phyloP scores from a whole-genome alignment of 2,329 filamentous ascomycete species.

The Chaetomium olivaceum region DNA sequence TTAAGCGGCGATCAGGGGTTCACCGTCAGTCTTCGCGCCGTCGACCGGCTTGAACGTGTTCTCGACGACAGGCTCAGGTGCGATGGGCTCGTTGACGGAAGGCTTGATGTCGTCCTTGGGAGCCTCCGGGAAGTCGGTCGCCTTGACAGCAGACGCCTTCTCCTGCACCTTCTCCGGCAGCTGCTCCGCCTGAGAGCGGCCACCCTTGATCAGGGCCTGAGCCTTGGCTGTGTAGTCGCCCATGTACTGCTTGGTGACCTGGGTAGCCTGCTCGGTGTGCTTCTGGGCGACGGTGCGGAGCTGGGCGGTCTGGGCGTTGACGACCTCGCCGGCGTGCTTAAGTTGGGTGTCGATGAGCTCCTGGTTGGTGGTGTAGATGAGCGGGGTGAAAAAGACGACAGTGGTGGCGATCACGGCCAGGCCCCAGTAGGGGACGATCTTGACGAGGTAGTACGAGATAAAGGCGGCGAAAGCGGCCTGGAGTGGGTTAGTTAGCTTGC shows the following conservation, averaged over 20 bases:
- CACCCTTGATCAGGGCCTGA: slow-evolving; percentile 60
- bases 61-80: slow-evolving; percentile 7
- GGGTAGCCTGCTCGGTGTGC: slow-evolving; percentile 63
- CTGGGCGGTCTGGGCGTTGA: slow-evolving; percentile 64
- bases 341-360: slow-evolving; percentile 68
- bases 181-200: slow-evolving; percentile 27
- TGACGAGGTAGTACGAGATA: slow-evolving; percentile 67
- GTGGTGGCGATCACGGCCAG: slow-evolving; percentile 62
- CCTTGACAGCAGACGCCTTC: slow-evolving; percentile 37
- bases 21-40: background rate
- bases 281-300: slow-evolving; percentile 62
- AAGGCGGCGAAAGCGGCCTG: slow-evolving; percentile 63
- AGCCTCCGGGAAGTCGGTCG: slow-evolving; percentile 52
- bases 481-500: slow-evolving; percentile 17
- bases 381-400: slow-evolving; percentile 60
- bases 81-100: background rate
- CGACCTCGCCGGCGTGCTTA: slow-evolving; percentile 56
- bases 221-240: slow-evolving; percentile 69
- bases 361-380: slow-evolving; percentile 67
- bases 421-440: slow-evolving; percentile 70
- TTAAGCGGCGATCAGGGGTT: slow-evolving; percentile 13
- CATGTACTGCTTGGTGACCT: slow-evolving; percentile 66
- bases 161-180: slow-evolving; percentile 31
- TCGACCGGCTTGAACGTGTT: background rate
- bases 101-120: slow-evolving; percentile 42